Evolutionary conservation across 805 yeast genomes (phyloP).

Genomic region (Candida endomychidarum): DNA sequence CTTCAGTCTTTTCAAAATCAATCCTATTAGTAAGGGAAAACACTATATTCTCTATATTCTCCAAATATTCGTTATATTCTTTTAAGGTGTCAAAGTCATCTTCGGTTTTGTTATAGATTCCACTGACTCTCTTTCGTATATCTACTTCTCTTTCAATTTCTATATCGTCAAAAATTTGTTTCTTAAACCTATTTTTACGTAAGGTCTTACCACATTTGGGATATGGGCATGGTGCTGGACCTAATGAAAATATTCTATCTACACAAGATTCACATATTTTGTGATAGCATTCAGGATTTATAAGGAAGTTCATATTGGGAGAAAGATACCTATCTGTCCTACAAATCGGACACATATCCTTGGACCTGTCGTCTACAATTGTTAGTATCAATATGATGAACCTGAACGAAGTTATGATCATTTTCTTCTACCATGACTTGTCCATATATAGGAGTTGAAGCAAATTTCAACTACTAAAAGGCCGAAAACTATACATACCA

Average conservation of each 20-base stretch:
- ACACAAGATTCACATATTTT: conserved; percentile 97
- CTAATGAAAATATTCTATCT: conserved; percentile 87
- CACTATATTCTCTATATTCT: conserved; percentile 76
- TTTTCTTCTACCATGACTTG: no score
- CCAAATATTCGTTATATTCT: conserved; percentile 76
- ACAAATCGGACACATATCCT: conserved; percentile 96
- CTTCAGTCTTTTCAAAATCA: conserved; percentile 68
- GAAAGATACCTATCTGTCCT: conserved; percentile 91
- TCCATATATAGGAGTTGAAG: no score
- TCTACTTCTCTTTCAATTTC: conserved; percentile 90
- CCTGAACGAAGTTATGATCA: no score
- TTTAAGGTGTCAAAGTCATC: conserved; percentile 64
- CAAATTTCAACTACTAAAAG: no score
- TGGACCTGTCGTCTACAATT: conserved; percentile 49
- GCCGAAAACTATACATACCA: conserved; percentile 4
- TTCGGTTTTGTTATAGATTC: conserved; percentile 76
- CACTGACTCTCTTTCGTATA: conserved; percentile 72
- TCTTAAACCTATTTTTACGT: conserved; percentile 85
- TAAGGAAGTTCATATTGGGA: conserved; percentile 87
- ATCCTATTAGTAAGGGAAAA: conserved; percentile 72
- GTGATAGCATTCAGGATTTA: conserved; percentile 97
- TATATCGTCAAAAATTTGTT: conserved; percentile 90
- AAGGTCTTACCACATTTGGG: conserved; percentile 84
- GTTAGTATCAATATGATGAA: conserved; percentile 12
- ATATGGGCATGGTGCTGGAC: conserved; percentile 97